Conservation (phyloP, 257 asterid species). For the Gentiana straminea region DNA sequence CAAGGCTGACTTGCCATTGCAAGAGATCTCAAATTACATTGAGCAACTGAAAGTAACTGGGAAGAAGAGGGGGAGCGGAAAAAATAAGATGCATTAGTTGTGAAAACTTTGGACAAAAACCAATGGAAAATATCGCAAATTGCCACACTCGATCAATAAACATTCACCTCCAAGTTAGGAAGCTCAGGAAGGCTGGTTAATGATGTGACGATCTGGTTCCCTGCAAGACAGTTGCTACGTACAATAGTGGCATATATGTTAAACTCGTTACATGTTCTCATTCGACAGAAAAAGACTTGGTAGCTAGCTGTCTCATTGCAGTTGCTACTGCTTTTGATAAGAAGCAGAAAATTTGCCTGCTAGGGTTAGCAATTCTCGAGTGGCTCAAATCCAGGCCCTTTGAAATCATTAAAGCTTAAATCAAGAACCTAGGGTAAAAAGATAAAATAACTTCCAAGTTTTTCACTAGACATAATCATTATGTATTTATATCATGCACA, state of each 20-base stretch:
- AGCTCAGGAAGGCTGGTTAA: constrained; percentile 95
- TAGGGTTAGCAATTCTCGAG: constrained; percentile 84
- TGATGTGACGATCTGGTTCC: constrained; percentile 78
- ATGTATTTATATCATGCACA: too few relatives aligned
- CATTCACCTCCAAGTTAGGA: constrained; percentile 88
- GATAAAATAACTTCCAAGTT: too few relatives aligned
- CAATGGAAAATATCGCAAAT: constrained; percentile 5
- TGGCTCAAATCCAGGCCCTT: constrained; percentile 97
- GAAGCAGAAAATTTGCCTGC: constrained; percentile 46
- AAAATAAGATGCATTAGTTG: constrained; percentile 7
- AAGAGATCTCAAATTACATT: constrained; percentile 87
- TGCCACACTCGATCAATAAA: constrained; percentile 6
- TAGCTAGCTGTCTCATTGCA: neutral
- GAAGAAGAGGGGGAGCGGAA: constrained; percentile 7
- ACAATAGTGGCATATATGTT: constrained; percentile 17
- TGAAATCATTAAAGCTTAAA: constrained; percentile 95
- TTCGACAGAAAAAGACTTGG: neutral
- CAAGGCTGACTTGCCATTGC: constrained; percentile 99
- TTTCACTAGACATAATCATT: too few relatives aligned
- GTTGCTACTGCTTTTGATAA: neutral
- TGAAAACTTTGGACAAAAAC: constrained; percentile 4
- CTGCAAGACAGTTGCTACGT: constrained; percentile 73
- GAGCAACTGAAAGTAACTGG: constrained; percentile 98
- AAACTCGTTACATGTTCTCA: neutral
- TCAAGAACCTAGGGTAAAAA: constrained; percentile 66